phyloP scores from a whole-genome alignment of 1,284 basidiomycete species.

The Pholiota adiposa region DNA sequence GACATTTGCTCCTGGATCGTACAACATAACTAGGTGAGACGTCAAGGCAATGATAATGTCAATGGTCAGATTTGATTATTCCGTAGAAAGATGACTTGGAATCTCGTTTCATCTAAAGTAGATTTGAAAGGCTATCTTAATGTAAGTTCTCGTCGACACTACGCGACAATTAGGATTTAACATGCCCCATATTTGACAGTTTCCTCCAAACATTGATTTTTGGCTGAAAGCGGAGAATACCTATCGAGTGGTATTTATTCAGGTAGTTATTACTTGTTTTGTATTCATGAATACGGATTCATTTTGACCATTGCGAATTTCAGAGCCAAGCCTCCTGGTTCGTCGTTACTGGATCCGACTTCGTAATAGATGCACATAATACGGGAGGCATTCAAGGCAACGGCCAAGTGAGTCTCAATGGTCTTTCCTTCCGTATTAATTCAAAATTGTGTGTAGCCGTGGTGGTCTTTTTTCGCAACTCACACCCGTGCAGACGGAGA shows the following conservation, averaged over 20 bases:
- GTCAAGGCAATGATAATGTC: not conserved
- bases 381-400: constrained; percentile 70
- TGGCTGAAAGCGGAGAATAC: constrained; percentile 63
- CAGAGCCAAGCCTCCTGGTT: constrained; percentile 71
- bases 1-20: constrained; percentile 46
- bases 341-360: constrained; percentile 62
- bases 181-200: constrained; percentile 35
- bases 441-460: constrained; percentile 26
- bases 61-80: not conserved
- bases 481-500: constrained; percentile 55
- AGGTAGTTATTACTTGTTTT: constrained; percentile 38
- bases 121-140: constrained; percentile 60
- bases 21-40: constrained; percentile 54
- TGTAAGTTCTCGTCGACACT: constrained; percentile 30
- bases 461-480: constrained; percentile 39
- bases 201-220: constrained; percentile 60
- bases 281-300: not conserved
- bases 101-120: constrained; percentile 53
- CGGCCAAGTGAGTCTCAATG: constrained; percentile 47
- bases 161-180: not conserved
- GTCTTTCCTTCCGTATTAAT: not conserved
- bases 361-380: constrained; percentile 61
- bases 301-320: not conserved
- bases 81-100: constrained; percentile 62
- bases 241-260: constrained; percentile 65